Evolutionary conservation across 768 basidiomycete species (phyloP).

Genomic region (Lactarius sanguifluus): DNA sequence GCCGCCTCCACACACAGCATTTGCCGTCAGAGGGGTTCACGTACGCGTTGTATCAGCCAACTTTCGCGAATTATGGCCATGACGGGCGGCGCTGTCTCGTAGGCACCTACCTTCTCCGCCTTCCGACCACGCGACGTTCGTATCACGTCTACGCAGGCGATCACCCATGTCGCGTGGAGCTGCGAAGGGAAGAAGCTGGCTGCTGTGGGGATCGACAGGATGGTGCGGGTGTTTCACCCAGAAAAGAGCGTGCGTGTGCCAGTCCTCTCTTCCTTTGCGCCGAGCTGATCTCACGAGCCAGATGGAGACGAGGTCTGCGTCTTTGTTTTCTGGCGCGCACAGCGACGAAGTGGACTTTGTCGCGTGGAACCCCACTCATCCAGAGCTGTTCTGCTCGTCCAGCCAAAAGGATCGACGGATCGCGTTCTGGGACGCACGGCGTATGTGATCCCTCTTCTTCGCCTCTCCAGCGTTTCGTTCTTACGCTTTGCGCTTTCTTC

Average conservation of each 20-base stretch:
- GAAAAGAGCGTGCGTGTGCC: slow-evolving; percentile 65
- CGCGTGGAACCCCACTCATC: slow-evolving; percentile 84
- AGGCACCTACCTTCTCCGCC: slow-evolving; percentile 79
- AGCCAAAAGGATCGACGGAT: slow-evolving; percentile 73
- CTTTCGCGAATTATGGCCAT: slow-evolving; percentile 13
- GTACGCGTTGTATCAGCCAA: slow-evolving; percentile 45
- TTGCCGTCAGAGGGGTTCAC: slow-evolving; percentile 64
- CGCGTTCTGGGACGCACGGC: slow-evolving; percentile 84
- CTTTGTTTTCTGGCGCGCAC: slow-evolving; percentile 67
- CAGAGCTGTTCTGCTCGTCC: slow-evolving; percentile 78
- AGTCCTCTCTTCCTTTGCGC: neutral
- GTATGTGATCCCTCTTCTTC: slow-evolving; percentile 42
- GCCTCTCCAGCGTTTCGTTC: neutral
- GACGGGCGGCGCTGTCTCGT: slow-evolving; percentile 13
- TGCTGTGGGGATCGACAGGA: slow-evolving; percentile 79
- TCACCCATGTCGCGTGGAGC: slow-evolving; percentile 81
- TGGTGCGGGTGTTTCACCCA: slow-evolving; percentile 73
- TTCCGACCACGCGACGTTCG: slow-evolving; percentile 77
- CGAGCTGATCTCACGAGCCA: slow-evolving; percentile 33
- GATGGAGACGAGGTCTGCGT: slow-evolving; percentile 71
- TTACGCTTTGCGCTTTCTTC: neutral
- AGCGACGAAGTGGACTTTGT: slow-evolving; percentile 79
- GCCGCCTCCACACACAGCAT: slow-evolving; percentile 24
- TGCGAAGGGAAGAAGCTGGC: slow-evolving; percentile 81
- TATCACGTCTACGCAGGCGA: slow-evolving; percentile 58